These are phyloP conservation scores for Pichia sp. DNA, from an alignment of 1,139 yeast species.

Conservation along the genomic window DNA sequence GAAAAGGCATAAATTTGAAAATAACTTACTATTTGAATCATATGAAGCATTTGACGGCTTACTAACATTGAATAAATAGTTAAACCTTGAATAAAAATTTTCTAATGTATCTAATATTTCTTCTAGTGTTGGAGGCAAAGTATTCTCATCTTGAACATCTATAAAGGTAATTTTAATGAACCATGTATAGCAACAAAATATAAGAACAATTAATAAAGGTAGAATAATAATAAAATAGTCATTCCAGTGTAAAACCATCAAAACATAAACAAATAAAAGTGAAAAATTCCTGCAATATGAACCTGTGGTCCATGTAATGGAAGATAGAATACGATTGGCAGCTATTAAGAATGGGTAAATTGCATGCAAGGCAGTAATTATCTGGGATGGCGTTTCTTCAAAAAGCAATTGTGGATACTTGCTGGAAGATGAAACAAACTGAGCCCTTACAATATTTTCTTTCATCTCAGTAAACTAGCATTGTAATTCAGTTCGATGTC, in stretches of 20 bases:
- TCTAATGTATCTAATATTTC: conserved; percentile 48
- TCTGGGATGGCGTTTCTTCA: conserved; percentile 38
- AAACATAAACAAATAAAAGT: conserved; percentile 36
- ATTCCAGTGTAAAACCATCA: conserved; percentile 43
- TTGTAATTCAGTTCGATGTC: background rate
- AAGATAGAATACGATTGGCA: conserved; percentile 38
- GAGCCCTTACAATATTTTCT: conserved; percentile 1
- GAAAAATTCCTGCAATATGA: conserved; percentile 45
- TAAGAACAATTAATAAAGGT: conserved; percentile 35
- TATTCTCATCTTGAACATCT: conserved; percentile 23
- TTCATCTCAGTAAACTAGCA: background rate
- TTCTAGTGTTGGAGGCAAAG: conserved; percentile 43
- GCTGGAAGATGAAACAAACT: conserved; percentile 8
- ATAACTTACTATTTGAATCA: background rate
- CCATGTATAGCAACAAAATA: conserved; percentile 42
- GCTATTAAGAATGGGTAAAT: conserved; percentile 44
- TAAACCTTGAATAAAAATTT: conserved; percentile 41
- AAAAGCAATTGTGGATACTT: conserved; percentile 9
- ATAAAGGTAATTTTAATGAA: conserved; percentile 37
- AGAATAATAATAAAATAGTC: conserved; percentile 32
- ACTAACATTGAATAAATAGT: background rate
- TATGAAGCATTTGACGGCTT: background rate
- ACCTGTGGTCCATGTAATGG: conserved; percentile 51
- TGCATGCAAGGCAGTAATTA: conserved; percentile 42
- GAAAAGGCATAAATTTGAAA: conserved; percentile 24